Evolutionary conservation across 768 basidiomycete genomes (phyloP).

Genomic region (Russula ochroleuca): DNA sequence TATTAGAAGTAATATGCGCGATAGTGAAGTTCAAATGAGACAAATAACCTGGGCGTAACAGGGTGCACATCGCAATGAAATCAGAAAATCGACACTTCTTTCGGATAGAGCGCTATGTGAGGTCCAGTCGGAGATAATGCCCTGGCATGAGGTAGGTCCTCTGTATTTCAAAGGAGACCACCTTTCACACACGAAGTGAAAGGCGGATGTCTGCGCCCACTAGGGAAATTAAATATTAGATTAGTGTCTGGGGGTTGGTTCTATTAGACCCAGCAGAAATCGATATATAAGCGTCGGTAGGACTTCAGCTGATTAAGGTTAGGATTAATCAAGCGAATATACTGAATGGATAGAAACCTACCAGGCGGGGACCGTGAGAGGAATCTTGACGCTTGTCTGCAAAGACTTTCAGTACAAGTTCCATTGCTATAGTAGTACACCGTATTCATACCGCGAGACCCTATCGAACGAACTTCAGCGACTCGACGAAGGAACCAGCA

Average conservation of each 20-base stretch:
- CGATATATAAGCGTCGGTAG: background rate
- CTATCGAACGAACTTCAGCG: constrained; percentile 32
- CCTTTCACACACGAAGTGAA: background rate
- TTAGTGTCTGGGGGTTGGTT: background rate
- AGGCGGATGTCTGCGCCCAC: background rate
- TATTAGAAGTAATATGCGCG: background rate
- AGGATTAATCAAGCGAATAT: background rate
- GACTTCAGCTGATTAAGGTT: constrained; percentile 6
- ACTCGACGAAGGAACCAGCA: background rate
- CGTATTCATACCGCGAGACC: constrained; percentile 53
- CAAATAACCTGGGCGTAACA: background rate
- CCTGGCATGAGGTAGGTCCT: background rate
- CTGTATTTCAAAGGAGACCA: background rate
- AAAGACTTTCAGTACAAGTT: constrained; percentile 19
- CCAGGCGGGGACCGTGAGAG: constrained; percentile 80
- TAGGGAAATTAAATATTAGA: background rate
- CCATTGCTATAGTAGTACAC: constrained; percentile 11
- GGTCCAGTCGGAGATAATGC: background rate
- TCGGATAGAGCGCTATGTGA: background rate
- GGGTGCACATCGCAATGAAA: background rate
- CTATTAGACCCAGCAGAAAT: background rate
- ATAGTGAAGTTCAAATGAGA: background rate
- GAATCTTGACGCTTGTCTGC: constrained; percentile 76
- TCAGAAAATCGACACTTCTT: constrained; percentile 1
- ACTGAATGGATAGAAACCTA: constrained; percentile 30